Percentiles rank a stretch among this genome's conserved stretches.
These are phyloP conservation scores for Oryza longistaminata DNA, from an alignment of 176 grass and related monocot species.

Conservation along the genomic window DNA sequence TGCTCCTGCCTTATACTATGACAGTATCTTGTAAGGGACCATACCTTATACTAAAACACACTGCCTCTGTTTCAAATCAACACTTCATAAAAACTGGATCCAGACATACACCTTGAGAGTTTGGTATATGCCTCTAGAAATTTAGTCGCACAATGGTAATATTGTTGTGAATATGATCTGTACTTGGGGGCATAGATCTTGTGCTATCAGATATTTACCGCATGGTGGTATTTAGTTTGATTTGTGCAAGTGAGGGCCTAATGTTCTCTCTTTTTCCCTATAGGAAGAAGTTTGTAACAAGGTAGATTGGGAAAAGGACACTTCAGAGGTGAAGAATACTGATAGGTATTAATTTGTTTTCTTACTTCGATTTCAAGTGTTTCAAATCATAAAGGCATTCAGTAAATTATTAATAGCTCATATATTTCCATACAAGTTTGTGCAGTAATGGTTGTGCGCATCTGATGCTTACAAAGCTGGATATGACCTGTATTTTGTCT, in stretches of 20 bases:
- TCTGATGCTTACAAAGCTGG: slow-evolving; percentile 13
- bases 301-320: neutral
- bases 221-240: neutral
- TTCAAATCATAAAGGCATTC: slow-evolving; percentile 3
- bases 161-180: neutral
- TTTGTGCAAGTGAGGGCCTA: slow-evolving; percentile 6
- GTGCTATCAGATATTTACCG: neutral
- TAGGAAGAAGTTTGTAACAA: slow-evolving; percentile 30
- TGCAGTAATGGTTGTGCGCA: neutral
- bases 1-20: slow-evolving; percentile 22
- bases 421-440: slow-evolving; percentile 6
- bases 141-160: neutral
- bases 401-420: slow-evolving; percentile 6
- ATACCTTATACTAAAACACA: slow-evolving; percentile 10
- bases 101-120: neutral
- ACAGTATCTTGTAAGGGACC: slow-evolving; percentile 34
- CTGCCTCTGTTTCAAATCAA: neutral
- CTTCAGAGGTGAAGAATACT: slow-evolving; percentile 34
- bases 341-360: slow-evolving; percentile 42
- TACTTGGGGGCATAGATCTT: slow-evolving; percentile 18
- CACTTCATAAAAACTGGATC: neutral
- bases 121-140: neutral
- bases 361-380: slow-evolving; percentile 33
- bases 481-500: slow-evolving; percentile 5
- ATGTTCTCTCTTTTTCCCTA: slow-evolving; percentile 6